phyloP scores from a whole-genome alignment of 108 stramenopile genomes.

The Mediolabrus comicus region DNA sequence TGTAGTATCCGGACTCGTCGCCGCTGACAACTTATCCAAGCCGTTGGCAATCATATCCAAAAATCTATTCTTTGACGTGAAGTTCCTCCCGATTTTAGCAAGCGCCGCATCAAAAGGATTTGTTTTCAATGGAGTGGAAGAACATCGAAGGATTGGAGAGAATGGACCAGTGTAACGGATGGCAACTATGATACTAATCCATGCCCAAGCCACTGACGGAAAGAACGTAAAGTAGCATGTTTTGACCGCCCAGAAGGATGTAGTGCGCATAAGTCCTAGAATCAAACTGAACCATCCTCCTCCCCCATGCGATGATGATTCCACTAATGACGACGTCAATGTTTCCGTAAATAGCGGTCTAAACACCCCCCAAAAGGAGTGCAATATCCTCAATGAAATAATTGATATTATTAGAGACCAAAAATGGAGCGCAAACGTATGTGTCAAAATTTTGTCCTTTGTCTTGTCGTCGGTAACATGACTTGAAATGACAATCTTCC shows the following conservation, averaged over 20 bases:
- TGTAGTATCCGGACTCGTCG: slow-evolving; percentile 8
- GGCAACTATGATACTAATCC: slow-evolving; percentile 6
- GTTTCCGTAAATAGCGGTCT: slow-evolving; percentile 1
- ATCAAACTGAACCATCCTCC: not conserved
- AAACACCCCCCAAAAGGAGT: not conserved
- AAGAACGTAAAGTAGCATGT: not conserved
- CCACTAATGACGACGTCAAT: not conserved
- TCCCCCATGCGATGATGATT: not conserved
- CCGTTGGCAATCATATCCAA: slow-evolving; percentile 34
- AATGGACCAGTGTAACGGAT: slow-evolving; percentile 22
- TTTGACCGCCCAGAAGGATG: slow-evolving; percentile 5
- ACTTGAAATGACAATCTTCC: not conserved
- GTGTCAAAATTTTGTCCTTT: not conserved
- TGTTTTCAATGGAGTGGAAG: slow-evolving; percentile 21
- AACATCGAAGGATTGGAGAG: slow-evolving; percentile 29
- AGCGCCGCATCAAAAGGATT: slow-evolving; percentile 32
- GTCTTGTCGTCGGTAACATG: slow-evolving; percentile 22
- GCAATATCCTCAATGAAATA: not conserved
- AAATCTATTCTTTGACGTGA: slow-evolving; percentile 27
- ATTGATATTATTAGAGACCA: slow-evolving; percentile 22
- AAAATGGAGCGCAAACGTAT: slow-evolving; percentile 24
- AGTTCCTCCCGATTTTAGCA: slow-evolving; percentile 17
- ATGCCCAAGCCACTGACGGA: slow-evolving; percentile 23
- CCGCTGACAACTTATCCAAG: slow-evolving; percentile 25
- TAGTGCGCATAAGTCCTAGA: not conserved